Base-by-base conservation (phyloP, 192 early-diverging fungal genomes). In the Ramicandelaber brevisporus region DNA sequence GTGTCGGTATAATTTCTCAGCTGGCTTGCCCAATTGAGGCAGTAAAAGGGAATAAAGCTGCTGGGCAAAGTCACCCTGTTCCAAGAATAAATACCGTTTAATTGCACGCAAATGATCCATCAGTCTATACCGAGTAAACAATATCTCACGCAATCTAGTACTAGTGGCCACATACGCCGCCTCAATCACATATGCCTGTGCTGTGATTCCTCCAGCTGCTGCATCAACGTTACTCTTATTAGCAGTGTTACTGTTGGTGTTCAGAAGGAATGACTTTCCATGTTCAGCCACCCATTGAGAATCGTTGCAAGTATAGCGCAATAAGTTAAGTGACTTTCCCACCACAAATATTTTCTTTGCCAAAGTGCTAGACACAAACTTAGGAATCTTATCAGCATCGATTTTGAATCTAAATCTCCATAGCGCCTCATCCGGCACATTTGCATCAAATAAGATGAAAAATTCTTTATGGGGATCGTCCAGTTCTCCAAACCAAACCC, bases 401-500 rank as follows among this genome's bases (percentile, higher is more conserved):
- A 90, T 60, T 0, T 40, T 50, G 52, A 81, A 93, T 49, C 72
- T 69, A n/a, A 40, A 40, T 21, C 65, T 56, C 92, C 92, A 98
- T 21, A 81, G 46, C 37, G 78, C 68, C 31, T 77, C 71, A 20
- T 70, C 61, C 6, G 48, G 40, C 6, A 56, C 54, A 16, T 50
- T 43, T 4, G 37, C 43, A 37, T 74, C 57, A 18, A 48, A 41
- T 37, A 45, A 2, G 52, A 93, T 70, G 46, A 93, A 98, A 37
- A 90, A 98, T 50, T 98, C 92, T 16, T 58, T 58, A 41, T 75
- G 73, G 11, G 80, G 82, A 44, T 98, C 92, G 12, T 73, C 70
- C 22, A 98, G 55, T 48, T 89, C 86, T 17, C 92, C 92, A 32
- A 82, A 74, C 20, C 76, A 85, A 10, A 98, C 66, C 92, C 92